Evolutionary conservation across 2,329 filamentous ascomycete species (phyloP).

Genomic region (Fusarium equiseti): DNA sequence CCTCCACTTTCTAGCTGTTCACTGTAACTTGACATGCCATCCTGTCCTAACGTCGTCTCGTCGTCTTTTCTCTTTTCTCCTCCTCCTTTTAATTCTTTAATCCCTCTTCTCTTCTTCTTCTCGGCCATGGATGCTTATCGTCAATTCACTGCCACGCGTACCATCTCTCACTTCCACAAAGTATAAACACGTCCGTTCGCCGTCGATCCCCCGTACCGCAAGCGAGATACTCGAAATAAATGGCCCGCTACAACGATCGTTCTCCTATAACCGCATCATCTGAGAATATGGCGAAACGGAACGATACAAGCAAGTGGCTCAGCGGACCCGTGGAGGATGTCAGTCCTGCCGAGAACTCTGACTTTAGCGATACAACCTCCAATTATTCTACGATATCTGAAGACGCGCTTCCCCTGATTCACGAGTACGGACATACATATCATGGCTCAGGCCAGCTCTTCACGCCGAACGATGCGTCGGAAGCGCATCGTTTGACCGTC

Average conservation of each 20-base stretch:
- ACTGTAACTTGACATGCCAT: constrained; percentile 11
- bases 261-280: constrained; percentile 26
- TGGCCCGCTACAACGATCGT: constrained; percentile 23
- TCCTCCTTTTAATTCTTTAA: constrained; percentile 1
- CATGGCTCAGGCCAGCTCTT: constrained; percentile 53
- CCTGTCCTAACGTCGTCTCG: not conserved
- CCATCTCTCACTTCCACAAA: not conserved
- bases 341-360: constrained; percentile 40
- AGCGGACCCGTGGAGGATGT: constrained; percentile 24
- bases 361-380: constrained; percentile 48
- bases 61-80: constrained; percentile 15
- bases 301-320: constrained; percentile 8
- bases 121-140: constrained; percentile 26
- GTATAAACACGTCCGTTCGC: not conserved
- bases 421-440: constrained; percentile 53
- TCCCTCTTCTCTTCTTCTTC: not conserved
- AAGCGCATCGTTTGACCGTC: constrained; percentile 49
- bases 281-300: constrained; percentile 16
- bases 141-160: not conserved
- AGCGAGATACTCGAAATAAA: constrained; percentile 25
- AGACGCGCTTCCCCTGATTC: constrained; percentile 51
- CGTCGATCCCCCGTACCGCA: constrained; percentile 10
- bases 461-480: constrained; percentile 52
- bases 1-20: constrained; percentile 29
- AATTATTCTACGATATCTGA: constrained; percentile 54